These are phyloP conservation scores for Cladosporium halotolerans DNA, from an alignment of 2,329 filamentous ascomycete genomes.

Conservation along the genomic window DNA sequence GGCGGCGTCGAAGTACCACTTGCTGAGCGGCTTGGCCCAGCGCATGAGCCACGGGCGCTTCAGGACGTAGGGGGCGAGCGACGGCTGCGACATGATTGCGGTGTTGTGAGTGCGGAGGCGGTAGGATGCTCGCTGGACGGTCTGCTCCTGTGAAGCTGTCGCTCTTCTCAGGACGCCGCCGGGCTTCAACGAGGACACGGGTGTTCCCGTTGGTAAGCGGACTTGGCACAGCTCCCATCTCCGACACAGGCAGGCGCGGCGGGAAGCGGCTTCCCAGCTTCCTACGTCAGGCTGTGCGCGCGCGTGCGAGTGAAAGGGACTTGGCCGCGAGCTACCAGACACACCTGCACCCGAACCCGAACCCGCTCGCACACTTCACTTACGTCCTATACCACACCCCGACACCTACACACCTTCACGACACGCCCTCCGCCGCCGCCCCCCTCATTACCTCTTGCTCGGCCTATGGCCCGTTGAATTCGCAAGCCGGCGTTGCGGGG, in stretches of 20 bases:
- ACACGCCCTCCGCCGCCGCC: not conserved
- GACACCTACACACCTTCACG: not conserved
- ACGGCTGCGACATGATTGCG: slow-evolving; percentile 61
- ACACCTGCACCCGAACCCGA: no score
- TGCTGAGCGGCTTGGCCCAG: slow-evolving; percentile 72
- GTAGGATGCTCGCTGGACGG: slow-evolving; percentile 13
- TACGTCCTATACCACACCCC: no score
- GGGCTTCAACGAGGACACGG: not conserved
- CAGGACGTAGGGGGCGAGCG: slow-evolving; percentile 67
- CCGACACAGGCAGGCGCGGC: not conserved
- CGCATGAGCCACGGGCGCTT: slow-evolving; percentile 81
- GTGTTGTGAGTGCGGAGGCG: slow-evolving; percentile 16
- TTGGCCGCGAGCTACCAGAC: not conserved
- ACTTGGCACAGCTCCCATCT: slow-evolving; percentile 1
- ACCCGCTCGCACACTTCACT: no score
- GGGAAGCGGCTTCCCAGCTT: slow-evolving; percentile 2
- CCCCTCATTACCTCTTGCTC: not conserved
- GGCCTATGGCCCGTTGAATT: slow-evolving; percentile 9
- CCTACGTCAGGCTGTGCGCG: not conserved
- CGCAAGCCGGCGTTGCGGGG: slow-evolving; percentile 11
- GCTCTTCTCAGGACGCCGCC: slow-evolving; percentile 8
- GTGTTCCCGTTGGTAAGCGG: not conserved
- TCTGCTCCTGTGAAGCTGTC: slow-evolving; percentile 9
- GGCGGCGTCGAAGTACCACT: slow-evolving; percentile 82
- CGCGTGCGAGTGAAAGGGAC: not conserved